Evolutionary conservation across 2,329 filamentous ascomycete genomes (phyloP), one percentile per base, ranked within the genome.

Genomic region (Stagonosporopsis cucurbitacearum): DNA sequence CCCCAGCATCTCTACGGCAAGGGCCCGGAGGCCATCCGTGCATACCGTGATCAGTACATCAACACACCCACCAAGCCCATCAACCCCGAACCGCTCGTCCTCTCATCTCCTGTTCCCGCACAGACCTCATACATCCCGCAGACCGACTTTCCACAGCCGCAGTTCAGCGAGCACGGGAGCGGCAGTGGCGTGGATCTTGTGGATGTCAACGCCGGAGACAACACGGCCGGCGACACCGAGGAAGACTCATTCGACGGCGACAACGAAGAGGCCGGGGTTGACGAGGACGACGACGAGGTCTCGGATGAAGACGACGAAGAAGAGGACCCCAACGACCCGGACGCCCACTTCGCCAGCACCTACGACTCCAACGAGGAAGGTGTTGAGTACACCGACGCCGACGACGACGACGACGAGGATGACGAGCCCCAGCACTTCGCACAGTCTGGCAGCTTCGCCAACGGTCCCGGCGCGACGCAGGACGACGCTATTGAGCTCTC

Each of bases 401-500:
- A 63, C 1, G 65, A 65, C 8, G 59, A 58, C n/a, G n/a, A n/a
- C n/a, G n/a, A 61, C 2, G 65, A 66, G 8, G 54, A 63, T 1
- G 65, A 65, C 8, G 59, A 58, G 1, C 60, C 57, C 11, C 44
- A 46, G 43, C 47, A 58, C 2, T 50, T 49, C 17, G 56, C 43
- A 7, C 50, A 49, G 39, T 44, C 51, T 9, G 53, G 30, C 30
- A 55, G 41, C 42, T 52, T 44, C 19, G 45, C 33, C 20, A 43
- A 50, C n/a, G 52, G 60, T 6, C 54, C 54, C 1, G 71, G 71
- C 11, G 63, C 54, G 6, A 73, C 69, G 2, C 65, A 72, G 46
- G 69, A 73, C 39, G 71, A 73, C 44, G 70, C 71, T 4, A 74
- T 74, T 37, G 70, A 74, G 58, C 60, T 74, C 11, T 71, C 68